Evolutionary conservation across 176 grass and related monocot genomes (phyloP), one percentile per base, ranked within the genome.

Genomic region (Cenchrus purpureus): DNA sequence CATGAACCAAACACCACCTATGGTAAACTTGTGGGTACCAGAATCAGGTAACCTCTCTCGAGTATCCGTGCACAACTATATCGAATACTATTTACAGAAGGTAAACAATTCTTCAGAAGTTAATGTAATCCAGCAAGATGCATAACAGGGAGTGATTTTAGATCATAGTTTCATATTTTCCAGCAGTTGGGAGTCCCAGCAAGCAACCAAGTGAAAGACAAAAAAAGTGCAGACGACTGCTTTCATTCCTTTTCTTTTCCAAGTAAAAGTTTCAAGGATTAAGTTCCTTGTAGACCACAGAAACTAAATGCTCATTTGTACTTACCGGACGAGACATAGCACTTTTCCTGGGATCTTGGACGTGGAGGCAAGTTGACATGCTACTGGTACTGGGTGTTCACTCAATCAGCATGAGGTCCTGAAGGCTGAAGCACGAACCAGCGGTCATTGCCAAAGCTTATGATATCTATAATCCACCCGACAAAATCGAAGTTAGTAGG

Each of bases 281-380:
- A 59, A 59, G n/a, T 20, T 9, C 8, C 56, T 57, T 3, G 7
- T 19, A 80, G 32, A 42, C 31, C 19, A 51, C 32, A 77, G 19
- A 54, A 80, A 80, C 55, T 68, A 55, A 55, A 25, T 55, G 50
- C 28, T 32, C 34, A 55, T 68, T 67, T 40, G 31, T 43, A 55
- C 79, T 81, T 81, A 81, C 79, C 25, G 64, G 79, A 81, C 79
- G 49, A 56, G 79, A 81, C 79, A 80, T 80, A 68, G 78, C 64
- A 81, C 68, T 37, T 53, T 81, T 81, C 40, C 6, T 67, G 64
- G 63, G 49, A 81, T 68, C 79, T 81, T 81, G 79, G 19, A 81
- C 12, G 79, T 81, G 79, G 49, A 81, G 79, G 79, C 64, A 81
- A 81, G 79, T 81, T 81, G 79, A 81, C 79, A 81, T 81, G 58